phyloP scores from a whole-genome alignment of 331 rosid genomes.

The Erythrophleum ivorense region DNA sequence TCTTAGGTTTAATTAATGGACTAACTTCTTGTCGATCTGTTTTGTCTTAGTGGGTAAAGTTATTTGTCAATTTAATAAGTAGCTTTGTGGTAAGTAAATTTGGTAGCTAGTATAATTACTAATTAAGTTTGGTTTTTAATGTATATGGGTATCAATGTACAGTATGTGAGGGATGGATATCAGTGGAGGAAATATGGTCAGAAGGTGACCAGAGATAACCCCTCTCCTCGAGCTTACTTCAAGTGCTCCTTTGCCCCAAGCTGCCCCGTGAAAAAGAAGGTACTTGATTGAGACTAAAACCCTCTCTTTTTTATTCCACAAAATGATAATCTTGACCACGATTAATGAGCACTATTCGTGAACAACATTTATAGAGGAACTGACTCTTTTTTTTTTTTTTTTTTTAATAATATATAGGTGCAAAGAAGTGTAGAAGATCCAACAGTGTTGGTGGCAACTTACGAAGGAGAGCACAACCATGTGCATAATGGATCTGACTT shows the following conservation, averaged over 20 bases:
- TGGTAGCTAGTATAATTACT: conserved; percentile 5
- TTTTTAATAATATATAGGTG: conserved; percentile 51
- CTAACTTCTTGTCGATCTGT: background rate
- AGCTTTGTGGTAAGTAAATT: background rate
- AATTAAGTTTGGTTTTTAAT: background rate
- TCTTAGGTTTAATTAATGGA: background rate
- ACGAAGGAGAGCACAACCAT: conserved; percentile 88
- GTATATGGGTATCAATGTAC: background rate
- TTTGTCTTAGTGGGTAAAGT: background rate
- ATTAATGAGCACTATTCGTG: background rate
- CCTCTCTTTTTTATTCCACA: background rate
- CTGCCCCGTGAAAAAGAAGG: conserved; percentile 94
- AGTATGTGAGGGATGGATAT: conserved; percentile 92
- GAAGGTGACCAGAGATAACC: conserved; percentile 90
- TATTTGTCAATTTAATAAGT: no score
- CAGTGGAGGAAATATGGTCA: conserved; percentile 99
- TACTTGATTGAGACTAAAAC: conserved; percentile 27
- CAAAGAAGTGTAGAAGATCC: conserved; percentile 88
- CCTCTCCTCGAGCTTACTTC: conserved; percentile 95
- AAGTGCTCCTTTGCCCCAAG: conserved; percentile 87
- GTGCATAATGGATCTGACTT: background rate
- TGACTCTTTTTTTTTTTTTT: no score
- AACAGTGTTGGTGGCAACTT: conserved; percentile 73
- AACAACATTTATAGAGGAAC: background rate
- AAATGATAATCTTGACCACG: background rate